A percentile compares a stretch with the other conserved stretches of the same genome.
phyloP scores from a whole-genome alignment of 2,329 filamentous ascomycete genomes.

The Botrytis cinerea region DNA sequence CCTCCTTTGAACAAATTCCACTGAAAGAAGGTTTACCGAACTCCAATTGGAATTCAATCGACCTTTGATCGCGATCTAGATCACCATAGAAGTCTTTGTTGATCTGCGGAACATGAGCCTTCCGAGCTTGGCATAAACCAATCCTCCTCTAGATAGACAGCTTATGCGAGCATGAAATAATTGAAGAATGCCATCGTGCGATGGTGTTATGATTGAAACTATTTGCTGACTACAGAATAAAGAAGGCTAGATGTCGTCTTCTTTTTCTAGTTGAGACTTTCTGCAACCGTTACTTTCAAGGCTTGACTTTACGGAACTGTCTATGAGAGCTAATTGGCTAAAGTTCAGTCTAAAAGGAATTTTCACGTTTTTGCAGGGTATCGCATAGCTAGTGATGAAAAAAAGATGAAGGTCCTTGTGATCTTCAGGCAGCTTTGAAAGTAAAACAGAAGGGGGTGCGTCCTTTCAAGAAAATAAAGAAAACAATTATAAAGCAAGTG shows the following conservation, averaged over 20 bases:
- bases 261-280: neutral
- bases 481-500: neutral
- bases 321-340: neutral
- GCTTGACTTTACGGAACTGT: neutral
- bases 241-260: neutral
- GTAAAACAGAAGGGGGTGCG: neutral
- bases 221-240: neutral
- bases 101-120: neutral
- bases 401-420: neutral
- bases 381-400: neutral
- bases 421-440: neutral
- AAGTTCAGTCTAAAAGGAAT: neutral
- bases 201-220: neutral
- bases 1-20: neutral
- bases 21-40: neutral
- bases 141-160: neutral
- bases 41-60: neutral
- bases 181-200: neutral
- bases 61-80: neutral
- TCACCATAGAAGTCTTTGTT: neutral
- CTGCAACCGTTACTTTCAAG: neutral
- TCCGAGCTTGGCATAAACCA: neutral
- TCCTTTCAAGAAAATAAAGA: neutral
- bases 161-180: neutral
- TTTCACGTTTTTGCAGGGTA: neutral